These are phyloP conservation scores for Diversispora epigaea DNA, from an alignment of 192 early-diverging fungal genomes.

Conservation along the genomic window DNA sequence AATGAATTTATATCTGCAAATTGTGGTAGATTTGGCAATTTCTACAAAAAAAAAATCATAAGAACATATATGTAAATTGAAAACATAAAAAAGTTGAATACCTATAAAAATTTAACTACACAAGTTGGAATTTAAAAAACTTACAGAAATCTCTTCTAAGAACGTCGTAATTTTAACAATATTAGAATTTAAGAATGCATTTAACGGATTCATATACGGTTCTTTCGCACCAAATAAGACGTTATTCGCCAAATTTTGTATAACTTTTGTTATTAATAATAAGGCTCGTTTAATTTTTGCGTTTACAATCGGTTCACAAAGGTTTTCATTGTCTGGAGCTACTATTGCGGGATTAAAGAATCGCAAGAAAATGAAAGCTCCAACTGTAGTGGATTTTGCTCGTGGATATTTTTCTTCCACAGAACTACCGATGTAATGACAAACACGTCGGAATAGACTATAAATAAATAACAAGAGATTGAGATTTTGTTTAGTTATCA, in stretches of 20 bases:
- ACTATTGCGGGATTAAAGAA: constrained; percentile 97
- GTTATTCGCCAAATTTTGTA: constrained; percentile 95
- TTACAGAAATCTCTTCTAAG: constrained; percentile 73
- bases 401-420: constrained; percentile 83
- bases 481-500: too few species aligned
- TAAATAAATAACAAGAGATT: not conserved
- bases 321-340: constrained; percentile 79
- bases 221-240: constrained; percentile 95
- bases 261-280: constrained; percentile 89
- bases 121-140: constrained; percentile 25
- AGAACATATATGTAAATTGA: not conserved
- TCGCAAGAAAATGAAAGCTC: constrained; percentile 93
- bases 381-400: constrained; percentile 82
- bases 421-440: constrained; percentile 72
- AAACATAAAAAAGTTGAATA: not conserved
- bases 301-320: constrained; percentile 59
- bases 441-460: constrained; percentile 74
- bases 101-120: not conserved
- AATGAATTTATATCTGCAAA: not conserved
- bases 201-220: constrained; percentile 89
- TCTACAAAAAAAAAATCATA: not conserved
- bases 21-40: not conserved
- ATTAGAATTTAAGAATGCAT: constrained; percentile 84
- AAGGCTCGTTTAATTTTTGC: constrained; percentile 79
- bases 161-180: constrained; percentile 77